Percentiles rank a stretch among this genome's conserved stretches.
Evolutionary conservation across 108 stramenopile species (phyloP).

Genomic region (Aurantiochytrium sp.): DNA sequence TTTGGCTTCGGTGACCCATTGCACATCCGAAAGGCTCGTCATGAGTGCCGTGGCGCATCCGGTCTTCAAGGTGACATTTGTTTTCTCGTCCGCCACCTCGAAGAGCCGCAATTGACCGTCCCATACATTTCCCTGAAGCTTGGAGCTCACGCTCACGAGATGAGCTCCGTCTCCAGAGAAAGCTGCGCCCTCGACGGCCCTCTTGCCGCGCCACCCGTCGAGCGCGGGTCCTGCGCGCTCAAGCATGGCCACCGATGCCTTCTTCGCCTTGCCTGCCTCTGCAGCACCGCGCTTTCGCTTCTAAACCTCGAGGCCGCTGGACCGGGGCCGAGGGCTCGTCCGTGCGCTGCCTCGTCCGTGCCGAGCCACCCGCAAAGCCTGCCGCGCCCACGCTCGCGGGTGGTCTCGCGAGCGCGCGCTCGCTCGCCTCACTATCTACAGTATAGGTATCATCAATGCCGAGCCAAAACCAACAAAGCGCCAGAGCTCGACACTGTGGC

Average conservation of each 20-base stretch:
- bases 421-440: too few relatives aligned
- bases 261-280: background rate
- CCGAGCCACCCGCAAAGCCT: too few relatives aligned
- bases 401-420: too few relatives aligned
- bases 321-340: too few relatives aligned
- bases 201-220: background rate
- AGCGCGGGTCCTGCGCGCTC: background rate
- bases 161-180: background rate
- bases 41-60: background rate
- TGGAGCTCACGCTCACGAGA: background rate
- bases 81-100: background rate
- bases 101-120: background rate
- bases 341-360: too few relatives aligned
- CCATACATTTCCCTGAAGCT: background rate
- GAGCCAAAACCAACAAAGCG: too few relatives aligned
- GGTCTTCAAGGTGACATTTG: background rate
- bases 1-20: background rate
- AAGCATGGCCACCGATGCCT: background rate
- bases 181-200: background rate
- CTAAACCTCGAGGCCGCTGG: too few relatives aligned
- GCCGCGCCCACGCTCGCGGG: too few relatives aligned
- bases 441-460: too few relatives aligned
- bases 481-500: too few relatives aligned
- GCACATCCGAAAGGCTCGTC: background rate
- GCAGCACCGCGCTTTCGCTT: too few relatives aligned